Conservation (phyloP, 345 rosid species). For the Odontarrhena argentea region DNA sequence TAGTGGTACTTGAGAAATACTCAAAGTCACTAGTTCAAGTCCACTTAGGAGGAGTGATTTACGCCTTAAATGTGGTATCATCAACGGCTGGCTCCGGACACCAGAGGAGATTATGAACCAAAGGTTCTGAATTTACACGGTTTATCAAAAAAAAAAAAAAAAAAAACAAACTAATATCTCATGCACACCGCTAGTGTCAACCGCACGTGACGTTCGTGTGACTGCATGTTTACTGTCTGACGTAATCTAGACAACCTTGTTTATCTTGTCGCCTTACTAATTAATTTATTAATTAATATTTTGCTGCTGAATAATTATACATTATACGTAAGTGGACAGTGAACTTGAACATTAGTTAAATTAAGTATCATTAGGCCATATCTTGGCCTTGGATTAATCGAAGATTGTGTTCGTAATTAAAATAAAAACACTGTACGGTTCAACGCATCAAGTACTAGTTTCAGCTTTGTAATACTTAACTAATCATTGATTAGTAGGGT, state of each 20-base stretch:
- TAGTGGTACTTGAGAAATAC: no score
- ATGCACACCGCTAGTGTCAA: no score
- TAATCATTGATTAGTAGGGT: constrained; percentile 34
- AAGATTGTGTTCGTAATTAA: constrained; percentile 36
- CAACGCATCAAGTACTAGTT: constrained; percentile 41
- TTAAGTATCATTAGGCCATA: constrained; percentile 29
- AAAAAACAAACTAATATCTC: no score
- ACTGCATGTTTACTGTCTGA: constrained; percentile 32
- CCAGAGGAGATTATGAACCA: no score
- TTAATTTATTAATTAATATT: not conserved
- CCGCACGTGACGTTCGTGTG: constrained; percentile 39
- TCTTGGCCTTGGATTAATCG: constrained; percentile 42
- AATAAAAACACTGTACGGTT: constrained; percentile 35
- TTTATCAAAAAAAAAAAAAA: no score
- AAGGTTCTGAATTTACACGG: no score
- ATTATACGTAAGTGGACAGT: constrained; percentile 23
- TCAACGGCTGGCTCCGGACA: no score
- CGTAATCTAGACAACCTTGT: constrained; percentile 40
- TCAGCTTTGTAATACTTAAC: constrained; percentile 20
- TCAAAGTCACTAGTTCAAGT: no score
- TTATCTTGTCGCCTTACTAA: constrained; percentile 32
- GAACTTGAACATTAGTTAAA: constrained; percentile 31
- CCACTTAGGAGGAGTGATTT: no score
- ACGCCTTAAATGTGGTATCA: no score
- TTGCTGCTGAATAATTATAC: constrained; percentile 7